A percentile compares a stretch with the other conserved stretches of the same genome.
Evolutionary conservation across 768 basidiomycete species (phyloP).

Genomic region (Phylloporus sp.): DNA sequence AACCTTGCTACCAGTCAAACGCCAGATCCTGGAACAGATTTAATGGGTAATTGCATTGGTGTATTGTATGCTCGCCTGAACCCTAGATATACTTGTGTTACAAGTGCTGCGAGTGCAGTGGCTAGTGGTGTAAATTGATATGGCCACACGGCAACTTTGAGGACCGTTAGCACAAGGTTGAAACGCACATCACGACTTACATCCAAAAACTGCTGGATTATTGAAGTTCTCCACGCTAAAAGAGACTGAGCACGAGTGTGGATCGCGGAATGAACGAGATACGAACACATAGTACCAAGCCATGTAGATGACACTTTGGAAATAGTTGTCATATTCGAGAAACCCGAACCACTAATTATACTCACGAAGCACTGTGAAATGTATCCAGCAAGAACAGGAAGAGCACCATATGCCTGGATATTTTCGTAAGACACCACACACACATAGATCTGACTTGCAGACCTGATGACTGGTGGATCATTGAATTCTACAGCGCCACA

Average conservation of each 20-base stretch:
- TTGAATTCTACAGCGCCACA: too few species aligned
- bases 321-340: background rate
- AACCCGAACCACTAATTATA: background rate
- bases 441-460: background rate
- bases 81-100: conserved; percentile 47
- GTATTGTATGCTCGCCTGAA: conserved; percentile 34
- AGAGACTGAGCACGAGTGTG: background rate
- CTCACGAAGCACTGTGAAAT: conserved; percentile 12
- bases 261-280: background rate
- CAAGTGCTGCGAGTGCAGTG: conserved; percentile 42
- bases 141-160: conserved; percentile 42
- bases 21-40: conserved; percentile 9
- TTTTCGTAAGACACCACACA: too few species aligned
- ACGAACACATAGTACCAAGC: conserved; percentile 11
- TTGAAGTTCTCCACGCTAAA: conserved; percentile 10
- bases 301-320: conserved; percentile 11
- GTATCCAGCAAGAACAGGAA: conserved; percentile 11
- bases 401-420: conserved; percentile 5
- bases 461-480: background rate
- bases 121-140: conserved; percentile 48
- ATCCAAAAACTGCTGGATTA: conserved; percentile 11
- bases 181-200: background rate
- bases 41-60: background rate
- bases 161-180: background rate
- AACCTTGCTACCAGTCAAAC: conserved; percentile 9